A percentile compares a stretch with the other conserved stretches of the same genome.
phyloP scores from a whole-genome alignment of 2,329 filamentous ascomycete species.

The Capronia americana region DNA sequence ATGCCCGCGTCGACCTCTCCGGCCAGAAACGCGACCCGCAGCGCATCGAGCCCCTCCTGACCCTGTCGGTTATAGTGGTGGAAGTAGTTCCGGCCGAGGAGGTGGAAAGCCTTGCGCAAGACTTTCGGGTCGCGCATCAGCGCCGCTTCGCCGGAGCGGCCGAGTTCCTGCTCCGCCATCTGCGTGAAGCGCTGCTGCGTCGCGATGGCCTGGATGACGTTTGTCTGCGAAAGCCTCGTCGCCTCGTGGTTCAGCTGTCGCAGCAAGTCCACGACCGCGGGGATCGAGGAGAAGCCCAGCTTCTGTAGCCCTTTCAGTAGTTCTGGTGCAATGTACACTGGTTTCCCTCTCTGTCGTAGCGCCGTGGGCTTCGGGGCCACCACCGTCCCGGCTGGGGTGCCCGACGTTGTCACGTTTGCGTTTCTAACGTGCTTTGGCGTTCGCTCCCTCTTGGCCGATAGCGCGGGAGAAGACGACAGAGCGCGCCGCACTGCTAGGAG shows the following conservation, averaged over 20 bases:
- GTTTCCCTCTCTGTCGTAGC: background rate
- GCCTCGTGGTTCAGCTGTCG: conserved; percentile 16
- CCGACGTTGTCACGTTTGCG: background rate
- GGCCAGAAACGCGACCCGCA: conserved; percentile 23
- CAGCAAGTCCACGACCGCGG: conserved; percentile 17
- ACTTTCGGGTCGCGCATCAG: conserved; percentile 24
- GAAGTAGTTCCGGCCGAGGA: conserved; percentile 24
- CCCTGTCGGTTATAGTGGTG: conserved; percentile 21
- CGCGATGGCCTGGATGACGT: conserved; percentile 7
- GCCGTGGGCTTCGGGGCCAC: background rate
- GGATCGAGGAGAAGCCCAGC: conserved; percentile 25
- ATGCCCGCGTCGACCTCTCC: conserved; percentile 30
- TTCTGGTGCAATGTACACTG: conserved; percentile 24
- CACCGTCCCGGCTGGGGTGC: background rate
- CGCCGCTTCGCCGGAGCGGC: conserved; percentile 2
- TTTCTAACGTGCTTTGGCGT: conserved; percentile 15
- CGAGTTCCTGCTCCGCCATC: conserved; percentile 20
- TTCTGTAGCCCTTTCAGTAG: conserved; percentile 16
- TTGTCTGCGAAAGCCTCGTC: conserved; percentile 9
- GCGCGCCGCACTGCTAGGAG: background rate
- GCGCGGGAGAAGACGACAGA: conserved; percentile 7
- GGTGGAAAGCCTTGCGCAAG: conserved; percentile 26
- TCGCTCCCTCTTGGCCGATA: background rate
- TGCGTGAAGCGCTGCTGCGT: conserved; percentile 24
- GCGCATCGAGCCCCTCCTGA: conserved; percentile 21